These are phyloP conservation scores for Irpex lacteus DNA, from an alignment of 1,284 basidiomycete genomes.

Conservation along the genomic window DNA sequence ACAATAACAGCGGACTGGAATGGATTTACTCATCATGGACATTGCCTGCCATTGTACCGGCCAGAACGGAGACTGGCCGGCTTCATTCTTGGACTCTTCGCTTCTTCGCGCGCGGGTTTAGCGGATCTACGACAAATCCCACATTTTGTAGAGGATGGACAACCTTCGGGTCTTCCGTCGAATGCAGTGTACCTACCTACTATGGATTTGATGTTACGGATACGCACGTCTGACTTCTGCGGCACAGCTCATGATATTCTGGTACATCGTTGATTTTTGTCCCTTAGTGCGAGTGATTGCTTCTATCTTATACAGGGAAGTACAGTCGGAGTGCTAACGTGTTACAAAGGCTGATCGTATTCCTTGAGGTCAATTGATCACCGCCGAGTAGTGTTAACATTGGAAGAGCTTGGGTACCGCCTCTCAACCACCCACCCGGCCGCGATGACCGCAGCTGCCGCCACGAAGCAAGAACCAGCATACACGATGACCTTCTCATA, in stretches of 20 bases:
- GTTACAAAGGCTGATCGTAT: too few relatives aligned
- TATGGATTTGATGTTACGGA: not conserved
- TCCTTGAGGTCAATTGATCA: not conserved
- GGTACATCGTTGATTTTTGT: too few relatives aligned
- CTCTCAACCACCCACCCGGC: constrained; percentile 21
- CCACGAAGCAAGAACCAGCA: constrained; percentile 34
- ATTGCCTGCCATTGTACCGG: not conserved
- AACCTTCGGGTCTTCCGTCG: not conserved
- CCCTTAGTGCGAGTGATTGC: too few relatives aligned
- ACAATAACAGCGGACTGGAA: not conserved
- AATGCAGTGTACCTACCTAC: not conserved
- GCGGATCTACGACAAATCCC: not conserved
- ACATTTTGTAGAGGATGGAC: not conserved
- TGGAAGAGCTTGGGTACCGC: not conserved
- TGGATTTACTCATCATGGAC: not conserved
- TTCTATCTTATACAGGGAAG: too few relatives aligned
- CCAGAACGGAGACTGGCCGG: not conserved
- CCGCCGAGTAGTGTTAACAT: not conserved
- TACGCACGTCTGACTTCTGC: not conserved
- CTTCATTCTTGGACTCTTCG: not conserved
- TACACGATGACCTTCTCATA: constrained; percentile 34
- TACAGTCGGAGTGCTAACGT: too few relatives aligned
- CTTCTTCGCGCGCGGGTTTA: not conserved
- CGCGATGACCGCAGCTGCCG: constrained; percentile 24
- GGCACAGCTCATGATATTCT: too few relatives aligned